A percentile compares a stretch with the other conserved stretches of the same genome.
phyloP scores from a whole-genome alignment of 1,139 yeast species.

The Candida buenavistaensis region DNA sequence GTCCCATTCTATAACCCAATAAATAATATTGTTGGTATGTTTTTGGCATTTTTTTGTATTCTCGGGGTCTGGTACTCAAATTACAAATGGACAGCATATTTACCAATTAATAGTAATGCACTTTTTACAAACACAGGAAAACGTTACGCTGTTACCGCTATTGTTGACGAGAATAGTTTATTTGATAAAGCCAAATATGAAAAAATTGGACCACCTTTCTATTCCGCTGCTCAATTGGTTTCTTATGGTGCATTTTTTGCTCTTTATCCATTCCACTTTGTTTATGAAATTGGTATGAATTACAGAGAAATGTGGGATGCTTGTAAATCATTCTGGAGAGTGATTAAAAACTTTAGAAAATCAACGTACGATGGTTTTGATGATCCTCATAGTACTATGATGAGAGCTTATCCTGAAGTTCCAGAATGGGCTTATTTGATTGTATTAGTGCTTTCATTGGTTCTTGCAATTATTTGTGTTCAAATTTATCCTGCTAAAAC shows the following conservation, averaged over 20 bases:
- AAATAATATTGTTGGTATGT: conserved; percentile 25
- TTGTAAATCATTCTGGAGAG: conserved; percentile 13
- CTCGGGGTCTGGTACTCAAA: not conserved
- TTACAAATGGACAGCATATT: conserved; percentile 45
- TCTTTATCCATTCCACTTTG: conserved; percentile 52
- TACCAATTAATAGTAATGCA: conserved; percentile 53
- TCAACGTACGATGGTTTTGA: conserved; percentile 30
- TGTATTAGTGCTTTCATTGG: conserved; percentile 47
- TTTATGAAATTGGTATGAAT: conserved; percentile 39
- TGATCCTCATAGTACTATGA: conserved; percentile 57
- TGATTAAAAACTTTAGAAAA: conserved; percentile 28
- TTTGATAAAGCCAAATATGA: conserved; percentile 39
- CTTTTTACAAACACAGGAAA: conserved; percentile 48
- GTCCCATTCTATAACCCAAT: conserved; percentile 49
- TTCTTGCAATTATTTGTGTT: conserved; percentile 50
- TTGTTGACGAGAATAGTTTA: conserved; percentile 36
- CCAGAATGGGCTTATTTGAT: conserved; percentile 60
- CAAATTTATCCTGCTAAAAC: conserved; percentile 48
- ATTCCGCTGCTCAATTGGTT: conserved; percentile 56
- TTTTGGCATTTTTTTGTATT: conserved; percentile 18
- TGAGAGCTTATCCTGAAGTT: conserved; percentile 54
- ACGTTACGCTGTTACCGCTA: conserved; percentile 37
- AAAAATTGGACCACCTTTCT: conserved; percentile 55
- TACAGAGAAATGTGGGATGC: conserved; percentile 23
- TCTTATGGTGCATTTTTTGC: conserved; percentile 56